phyloP scores from a whole-genome alignment of 2,329 filamentous ascomycete species.

The Neofusicoccum laricinum region DNA sequence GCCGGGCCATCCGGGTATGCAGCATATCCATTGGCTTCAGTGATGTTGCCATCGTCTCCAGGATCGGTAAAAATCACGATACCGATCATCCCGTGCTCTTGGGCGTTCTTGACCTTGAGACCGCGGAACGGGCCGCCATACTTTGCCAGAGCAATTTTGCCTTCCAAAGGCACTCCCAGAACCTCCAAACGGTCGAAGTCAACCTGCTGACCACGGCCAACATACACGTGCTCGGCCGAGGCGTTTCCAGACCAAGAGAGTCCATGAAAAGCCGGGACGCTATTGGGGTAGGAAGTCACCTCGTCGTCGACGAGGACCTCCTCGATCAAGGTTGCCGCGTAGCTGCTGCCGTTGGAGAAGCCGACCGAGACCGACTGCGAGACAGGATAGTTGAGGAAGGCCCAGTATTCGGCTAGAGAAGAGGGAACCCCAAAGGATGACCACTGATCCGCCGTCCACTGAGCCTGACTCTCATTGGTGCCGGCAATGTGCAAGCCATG shows the following conservation, averaged over 20 bases:
- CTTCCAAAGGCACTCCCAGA: slow-evolving; percentile 43
- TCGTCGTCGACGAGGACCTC: slow-evolving; percentile 33
- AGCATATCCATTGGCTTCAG: slow-evolving; percentile 44
- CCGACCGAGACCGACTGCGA: slow-evolving; percentile 33
- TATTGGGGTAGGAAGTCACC: slow-evolving; percentile 35
- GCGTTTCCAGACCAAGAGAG: slow-evolving; percentile 47
- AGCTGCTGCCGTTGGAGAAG: slow-evolving; percentile 34
- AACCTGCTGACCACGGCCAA: slow-evolving; percentile 40
- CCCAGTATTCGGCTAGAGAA: slow-evolving; percentile 37
- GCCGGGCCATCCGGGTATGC: slow-evolving; percentile 45
- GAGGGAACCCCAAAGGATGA: slow-evolving; percentile 33
- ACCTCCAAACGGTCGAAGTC: slow-evolving; percentile 44
- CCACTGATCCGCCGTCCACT: slow-evolving; percentile 39
- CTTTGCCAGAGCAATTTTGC: slow-evolving; percentile 48
- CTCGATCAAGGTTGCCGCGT: slow-evolving; percentile 30
- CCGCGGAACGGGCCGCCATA: slow-evolving; percentile 47
- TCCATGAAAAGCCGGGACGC: slow-evolving; percentile 47
- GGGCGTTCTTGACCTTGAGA: slow-evolving; percentile 48
- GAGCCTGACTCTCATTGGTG: slow-evolving; percentile 37
- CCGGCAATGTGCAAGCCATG: slow-evolving; percentile 30
- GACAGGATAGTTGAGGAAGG: slow-evolving; percentile 38
- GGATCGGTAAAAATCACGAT: slow-evolving; percentile 47
- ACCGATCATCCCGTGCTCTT: slow-evolving; percentile 45
- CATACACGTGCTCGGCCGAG: slow-evolving; percentile 48
- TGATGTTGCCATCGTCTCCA: slow-evolving; percentile 47